Percentiles rank a stretch among this genome's conserved stretches.
phyloP scores from a whole-genome alignment of 345 rosid genomes.

The Aurinia saxatilis region DNA sequence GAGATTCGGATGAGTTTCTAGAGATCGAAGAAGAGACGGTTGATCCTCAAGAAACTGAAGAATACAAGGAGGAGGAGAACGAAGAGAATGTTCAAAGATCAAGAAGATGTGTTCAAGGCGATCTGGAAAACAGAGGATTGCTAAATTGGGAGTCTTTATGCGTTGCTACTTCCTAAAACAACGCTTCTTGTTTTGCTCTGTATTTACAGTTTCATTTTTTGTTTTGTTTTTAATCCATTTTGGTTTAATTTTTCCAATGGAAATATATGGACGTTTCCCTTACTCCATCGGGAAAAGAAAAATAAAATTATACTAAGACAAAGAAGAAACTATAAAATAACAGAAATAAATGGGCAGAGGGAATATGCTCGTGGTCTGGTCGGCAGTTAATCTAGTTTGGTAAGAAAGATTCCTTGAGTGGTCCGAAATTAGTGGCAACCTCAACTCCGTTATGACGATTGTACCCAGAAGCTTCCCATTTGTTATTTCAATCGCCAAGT shows the following conservation, averaged over 20 bases:
- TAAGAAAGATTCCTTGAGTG: slow-evolving; percentile 24
- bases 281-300: not conserved
- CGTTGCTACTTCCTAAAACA: slow-evolving; percentile 56
- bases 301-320: not conserved
- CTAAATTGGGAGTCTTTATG: slow-evolving; percentile 48
- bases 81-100: slow-evolving; percentile 28
- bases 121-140: slow-evolving; percentile 34
- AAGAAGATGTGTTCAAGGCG: slow-evolving; percentile 44
- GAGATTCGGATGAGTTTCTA: slow-evolving; percentile 16
- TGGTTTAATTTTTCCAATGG: slow-evolving; percentile 5
- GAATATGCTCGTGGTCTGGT: slow-evolving; percentile 29
- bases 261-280: slow-evolving; percentile 7
- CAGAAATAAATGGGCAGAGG: slow-evolving; percentile 14
- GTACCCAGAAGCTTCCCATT: slow-evolving; percentile 1
- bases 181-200: slow-evolving; percentile 14
- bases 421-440: slow-evolving; percentile 14
- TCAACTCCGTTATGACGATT: slow-evolving; percentile 3
- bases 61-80: slow-evolving; percentile 16
- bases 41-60: slow-evolving; percentile 8
- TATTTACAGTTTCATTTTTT: slow-evolving; percentile 16
- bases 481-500: not conserved
- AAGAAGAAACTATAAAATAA: not conserved
- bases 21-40: slow-evolving; percentile 18
- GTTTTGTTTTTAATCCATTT: not conserved
- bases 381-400: slow-evolving; percentile 33